phyloP scores from a whole-genome alignment of 2,329 filamentous ascomycete genomes.

The Iodosphaeria phyllophila region DNA sequence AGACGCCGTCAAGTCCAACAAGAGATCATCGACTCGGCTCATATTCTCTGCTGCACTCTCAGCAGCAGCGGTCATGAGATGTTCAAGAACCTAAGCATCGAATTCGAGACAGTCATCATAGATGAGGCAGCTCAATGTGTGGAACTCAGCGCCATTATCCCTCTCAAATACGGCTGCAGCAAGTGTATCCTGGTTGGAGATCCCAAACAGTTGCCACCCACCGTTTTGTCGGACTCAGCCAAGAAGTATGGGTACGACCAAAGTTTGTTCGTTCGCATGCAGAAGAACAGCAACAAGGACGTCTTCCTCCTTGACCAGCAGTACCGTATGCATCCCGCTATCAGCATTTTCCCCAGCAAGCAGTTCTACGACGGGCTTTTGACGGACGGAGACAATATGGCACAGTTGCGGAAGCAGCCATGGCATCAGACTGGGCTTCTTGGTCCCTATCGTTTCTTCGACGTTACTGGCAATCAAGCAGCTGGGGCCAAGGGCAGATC shows the following conservation, averaged over 20 bases:
- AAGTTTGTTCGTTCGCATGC: conserved; percentile 96
- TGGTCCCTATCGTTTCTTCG: conserved; percentile 91
- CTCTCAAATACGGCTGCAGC: conserved; percentile 88
- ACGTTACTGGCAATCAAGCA: conserved; percentile 76
- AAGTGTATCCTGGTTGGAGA: conserved; percentile 97
- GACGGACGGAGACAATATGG: conserved; percentile 74
- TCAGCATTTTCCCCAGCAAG: conserved; percentile 74
- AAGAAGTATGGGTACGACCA: conserved; percentile 91
- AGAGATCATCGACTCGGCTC: conserved; percentile 73
- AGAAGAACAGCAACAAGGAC: conserved; percentile 71
- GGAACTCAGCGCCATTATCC: conserved; percentile 88
- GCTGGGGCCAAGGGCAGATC: conserved; percentile 73
- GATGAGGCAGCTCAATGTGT: conserved; percentile 98
- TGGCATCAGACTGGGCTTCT: conserved; percentile 77
- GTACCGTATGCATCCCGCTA: conserved; percentile 98
- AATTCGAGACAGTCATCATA: conserved; percentile 97
- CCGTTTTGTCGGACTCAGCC: conserved; percentile 84
- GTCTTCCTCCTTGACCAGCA: conserved; percentile 93
- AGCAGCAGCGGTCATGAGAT: conserved; percentile 95
- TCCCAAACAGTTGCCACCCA: conserved; percentile 90
- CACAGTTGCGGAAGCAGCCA: conserved; percentile 49
- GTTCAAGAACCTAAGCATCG: conserved; percentile 83
- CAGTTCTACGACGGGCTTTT: conserved; percentile 86
- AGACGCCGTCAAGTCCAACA: conserved; percentile 72
- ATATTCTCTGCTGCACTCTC: conserved; percentile 87